Evolutionary conservation across 495 filamentous ascomycete genomes (phyloP).

Genomic region (Penicillium desertorum): DNA sequence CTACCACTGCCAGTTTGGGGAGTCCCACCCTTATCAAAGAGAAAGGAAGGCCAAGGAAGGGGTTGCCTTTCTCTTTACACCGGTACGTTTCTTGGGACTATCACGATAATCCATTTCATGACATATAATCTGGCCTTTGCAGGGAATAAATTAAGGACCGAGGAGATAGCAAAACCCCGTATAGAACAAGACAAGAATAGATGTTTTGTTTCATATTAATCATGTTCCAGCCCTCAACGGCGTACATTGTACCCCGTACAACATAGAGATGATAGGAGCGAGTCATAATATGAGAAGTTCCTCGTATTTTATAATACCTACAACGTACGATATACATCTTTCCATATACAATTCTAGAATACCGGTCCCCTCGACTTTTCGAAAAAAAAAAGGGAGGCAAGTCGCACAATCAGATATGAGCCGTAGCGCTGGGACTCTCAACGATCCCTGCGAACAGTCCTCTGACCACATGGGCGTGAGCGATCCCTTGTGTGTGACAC

Average conservation of each 20-base stretch:
- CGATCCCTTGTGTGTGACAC: conserved; percentile 3
- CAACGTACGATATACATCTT: neutral
- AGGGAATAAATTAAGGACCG: neutral
- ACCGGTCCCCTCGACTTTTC: neutral
- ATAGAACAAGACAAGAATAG: neutral
- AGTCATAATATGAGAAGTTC: too few relatives aligned
- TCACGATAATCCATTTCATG: neutral
- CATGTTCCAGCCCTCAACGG: too few relatives aligned
- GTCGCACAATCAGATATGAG: conserved; percentile 6
- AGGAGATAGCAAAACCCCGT: neutral
- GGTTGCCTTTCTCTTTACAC: neutral
- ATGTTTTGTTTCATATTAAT: neutral
- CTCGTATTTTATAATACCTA: neutral
- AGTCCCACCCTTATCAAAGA: neutral
- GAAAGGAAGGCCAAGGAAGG: neutral
- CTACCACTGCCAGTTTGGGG: neutral
- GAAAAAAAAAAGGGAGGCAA: neutral
- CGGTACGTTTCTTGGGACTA: neutral
- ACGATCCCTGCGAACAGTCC: conserved; percentile 3
- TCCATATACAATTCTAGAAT: neutral
- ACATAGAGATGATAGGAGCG: too few relatives aligned
- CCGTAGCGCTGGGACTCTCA: conserved; percentile 2
- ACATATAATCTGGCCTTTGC: neutral
- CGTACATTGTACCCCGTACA: too few relatives aligned
- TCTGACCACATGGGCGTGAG: conserved; percentile 11